phyloP scores from a whole-genome alignment of 1,284 basidiomycete genomes.

The Ustilago trichophora region DNA sequence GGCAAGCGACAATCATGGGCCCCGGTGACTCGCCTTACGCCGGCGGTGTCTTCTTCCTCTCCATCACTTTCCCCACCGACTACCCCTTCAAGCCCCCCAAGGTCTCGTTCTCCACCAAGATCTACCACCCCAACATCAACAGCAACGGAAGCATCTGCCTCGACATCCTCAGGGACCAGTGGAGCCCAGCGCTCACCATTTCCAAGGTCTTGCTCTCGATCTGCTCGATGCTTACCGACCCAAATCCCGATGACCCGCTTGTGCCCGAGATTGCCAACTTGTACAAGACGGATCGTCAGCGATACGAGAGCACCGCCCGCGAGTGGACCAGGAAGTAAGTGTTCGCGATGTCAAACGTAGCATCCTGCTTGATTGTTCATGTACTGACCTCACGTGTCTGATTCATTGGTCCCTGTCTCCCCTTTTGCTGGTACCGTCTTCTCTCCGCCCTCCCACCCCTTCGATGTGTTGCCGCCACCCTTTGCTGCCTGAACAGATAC shows the following conservation, averaged over 20 bases:
- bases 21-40: constrained; percentile 64
- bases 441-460: too few relatives aligned
- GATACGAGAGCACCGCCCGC: constrained; percentile 66
- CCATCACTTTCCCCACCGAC: constrained; percentile 76
- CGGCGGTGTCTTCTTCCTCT: constrained; percentile 64
- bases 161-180: constrained; percentile 90
- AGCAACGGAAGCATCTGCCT: constrained; percentile 97
- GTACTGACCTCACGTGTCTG: too few relatives aligned
- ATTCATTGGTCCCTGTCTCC: too few relatives aligned
- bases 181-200: constrained; percentile 88
- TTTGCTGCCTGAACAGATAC: constrained; percentile 22
- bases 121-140: constrained; percentile 96
- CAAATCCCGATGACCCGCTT: constrained; percentile 66
- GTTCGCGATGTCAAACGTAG: not conserved
- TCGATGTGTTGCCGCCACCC: not conserved
- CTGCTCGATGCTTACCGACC: constrained; percentile 66
- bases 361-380: not conserved
- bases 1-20: constrained; percentile 67
- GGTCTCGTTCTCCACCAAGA: constrained; percentile 95
- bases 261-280: constrained; percentile 66
- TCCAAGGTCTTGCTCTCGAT: constrained; percentile 75
- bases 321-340: constrained; percentile 67
- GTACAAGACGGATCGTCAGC: constrained; percentile 65
- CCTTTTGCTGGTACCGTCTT: too few relatives aligned
- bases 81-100: constrained; percentile 80